Percentiles rank a stretch among this genome's conserved stretches.
Evolutionary conservation across 1,284 basidiomycete species (phyloP).

Genomic region (Cryptococcus sp.): DNA sequence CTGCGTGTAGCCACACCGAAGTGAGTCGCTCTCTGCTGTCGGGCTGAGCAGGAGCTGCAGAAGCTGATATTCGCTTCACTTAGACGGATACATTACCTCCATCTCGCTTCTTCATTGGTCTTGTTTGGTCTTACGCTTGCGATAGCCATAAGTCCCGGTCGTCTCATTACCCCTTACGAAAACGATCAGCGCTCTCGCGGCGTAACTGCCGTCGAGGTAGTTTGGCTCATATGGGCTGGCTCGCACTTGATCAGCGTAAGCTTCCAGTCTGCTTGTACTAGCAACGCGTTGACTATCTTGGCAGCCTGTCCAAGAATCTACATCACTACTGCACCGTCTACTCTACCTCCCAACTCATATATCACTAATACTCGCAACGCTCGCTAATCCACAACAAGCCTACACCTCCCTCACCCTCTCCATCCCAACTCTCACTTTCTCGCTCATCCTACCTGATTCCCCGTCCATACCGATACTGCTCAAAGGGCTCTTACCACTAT

Average conservation of each 20-base stretch:
- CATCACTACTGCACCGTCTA: slow-evolving; percentile 1
- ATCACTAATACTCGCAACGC: slow-evolving; percentile 9
- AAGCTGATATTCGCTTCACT: background rate
- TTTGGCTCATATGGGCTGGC: slow-evolving; percentile 19
- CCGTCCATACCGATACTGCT: slow-evolving; percentile 15
- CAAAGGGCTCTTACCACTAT: slow-evolving; percentile 18
- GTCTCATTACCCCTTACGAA: slow-evolving; percentile 21
- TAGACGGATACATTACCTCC: slow-evolving; percentile 23
- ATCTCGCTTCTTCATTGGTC: slow-evolving; percentile 16
- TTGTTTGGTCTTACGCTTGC: slow-evolving; percentile 20
- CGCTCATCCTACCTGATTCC: slow-evolving; percentile 8
- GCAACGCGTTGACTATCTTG: background rate
- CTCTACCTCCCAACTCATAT: slow-evolving; percentile 18
- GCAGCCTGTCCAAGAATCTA: slow-evolving; percentile 11
- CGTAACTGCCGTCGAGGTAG: slow-evolving; percentile 10
- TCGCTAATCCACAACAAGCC: slow-evolving; percentile 1
- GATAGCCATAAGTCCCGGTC: slow-evolving; percentile 17
- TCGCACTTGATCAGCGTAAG: slow-evolving; percentile 13
- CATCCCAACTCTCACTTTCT: slow-evolving; percentile 26
- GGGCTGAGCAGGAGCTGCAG: background rate
- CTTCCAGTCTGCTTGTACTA: background rate
- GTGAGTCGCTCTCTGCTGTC: slow-evolving; percentile 4
- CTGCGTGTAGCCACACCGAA: slow-evolving; percentile 1
- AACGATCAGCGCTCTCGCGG: background rate
- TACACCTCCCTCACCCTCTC: slow-evolving; percentile 26